These are phyloP conservation scores for Spongospora subterranea DNA, from an alignment of 208 protist species.

Conservation along the genomic window DNA sequence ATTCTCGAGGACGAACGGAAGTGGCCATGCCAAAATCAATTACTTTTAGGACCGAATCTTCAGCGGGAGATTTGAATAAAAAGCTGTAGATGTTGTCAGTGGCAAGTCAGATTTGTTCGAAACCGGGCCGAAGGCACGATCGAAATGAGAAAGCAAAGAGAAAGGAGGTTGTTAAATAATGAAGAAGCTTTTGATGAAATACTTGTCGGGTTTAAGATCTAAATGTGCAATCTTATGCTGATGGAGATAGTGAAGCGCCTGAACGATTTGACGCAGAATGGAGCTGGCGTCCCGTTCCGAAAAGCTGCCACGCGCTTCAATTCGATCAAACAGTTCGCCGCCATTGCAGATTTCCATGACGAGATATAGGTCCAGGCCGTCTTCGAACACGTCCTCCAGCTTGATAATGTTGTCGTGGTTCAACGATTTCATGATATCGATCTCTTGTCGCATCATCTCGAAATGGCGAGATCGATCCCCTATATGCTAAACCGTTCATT, in stretches of 20 bases:
- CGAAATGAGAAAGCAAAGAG: not conserved
- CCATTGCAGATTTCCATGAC: constrained; percentile 52
- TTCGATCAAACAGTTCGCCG: constrained; percentile 54
- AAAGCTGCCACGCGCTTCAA: not conserved
- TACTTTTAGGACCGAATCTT: constrained; percentile 7
- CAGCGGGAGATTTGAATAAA: not conserved
- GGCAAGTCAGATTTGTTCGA: too few relatives aligned
- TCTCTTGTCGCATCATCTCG: constrained; percentile 53
- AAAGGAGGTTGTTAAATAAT: too few relatives aligned
- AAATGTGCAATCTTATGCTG: constrained; percentile 54
- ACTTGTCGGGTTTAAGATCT: constrained; percentile 64
- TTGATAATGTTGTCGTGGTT: constrained; percentile 18
- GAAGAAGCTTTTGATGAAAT: too few relatives aligned
- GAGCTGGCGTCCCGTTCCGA: constrained; percentile 13
- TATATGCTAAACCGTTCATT: not conserved
- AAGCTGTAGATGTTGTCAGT: constrained; percentile 3
- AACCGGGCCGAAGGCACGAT: not conserved
- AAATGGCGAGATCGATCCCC: constrained; percentile 9
- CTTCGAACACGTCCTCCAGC: constrained; percentile 30
- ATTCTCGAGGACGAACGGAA: not conserved
- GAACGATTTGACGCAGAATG: constrained; percentile 60
- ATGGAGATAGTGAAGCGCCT: constrained; percentile 60
- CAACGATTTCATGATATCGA: constrained; percentile 51
- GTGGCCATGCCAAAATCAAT: constrained; percentile 50
- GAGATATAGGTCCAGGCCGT: constrained; percentile 31